Base-by-base conservation (phyloP, 345 rosid genomes). In the Arabidopsis suecica region DNA sequence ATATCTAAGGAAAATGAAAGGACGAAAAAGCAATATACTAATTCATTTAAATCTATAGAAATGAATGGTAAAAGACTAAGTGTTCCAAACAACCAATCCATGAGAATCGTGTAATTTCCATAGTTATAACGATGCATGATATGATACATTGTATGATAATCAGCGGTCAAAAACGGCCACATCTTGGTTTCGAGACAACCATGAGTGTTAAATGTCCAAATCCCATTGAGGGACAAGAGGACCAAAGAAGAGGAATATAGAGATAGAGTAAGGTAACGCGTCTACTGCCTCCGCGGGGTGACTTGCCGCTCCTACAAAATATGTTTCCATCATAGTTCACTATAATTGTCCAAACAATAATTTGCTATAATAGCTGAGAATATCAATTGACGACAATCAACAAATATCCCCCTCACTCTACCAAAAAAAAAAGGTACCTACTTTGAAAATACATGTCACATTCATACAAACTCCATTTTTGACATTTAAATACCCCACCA, bases 31-130 rank as follows among this genome's bases (percentile, higher is more conserved):
- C n/a, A n/a, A n/a, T n/a, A n/a, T n/a, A n/a, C n/a, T n/a, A n/a
- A n/a, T n/a, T n/a, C n/a, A n/a, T n/a, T n/a, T n/a, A n/a, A n/a
- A n/a, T n/a, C n/a, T n/a, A n/a, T n/a, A n/a, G n/a, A n/a, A n/a
- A n/a, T n/a, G n/a, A n/a, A n/a, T n/a, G n/a, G n/a, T n/a, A n/a
- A n/a, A n/a, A n/a, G 42, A 16, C 56, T 34, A 69, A 69, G 74
- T 30, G 74, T 69, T 57, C 65, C 56, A 7, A 69, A 57, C 33
- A 44, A 16, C 74, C 74, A 69, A 56, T 69, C 74, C 44, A 69
- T 69, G 7, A 56, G 3, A 10, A 69, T 2, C 5, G 65, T 69
- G n/a, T 69, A 69, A 13, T 69, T 56, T 7, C 56, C 65, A 32
- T 69, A 69, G 42, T 69, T 69, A 14, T 44, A 41, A 42, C 65